Evolutionary conservation across 2,329 filamentous ascomycete species (phyloP), one percentile per base, ranked within the genome.

Genomic region (Teratosphaeria nubilosa): DNA sequence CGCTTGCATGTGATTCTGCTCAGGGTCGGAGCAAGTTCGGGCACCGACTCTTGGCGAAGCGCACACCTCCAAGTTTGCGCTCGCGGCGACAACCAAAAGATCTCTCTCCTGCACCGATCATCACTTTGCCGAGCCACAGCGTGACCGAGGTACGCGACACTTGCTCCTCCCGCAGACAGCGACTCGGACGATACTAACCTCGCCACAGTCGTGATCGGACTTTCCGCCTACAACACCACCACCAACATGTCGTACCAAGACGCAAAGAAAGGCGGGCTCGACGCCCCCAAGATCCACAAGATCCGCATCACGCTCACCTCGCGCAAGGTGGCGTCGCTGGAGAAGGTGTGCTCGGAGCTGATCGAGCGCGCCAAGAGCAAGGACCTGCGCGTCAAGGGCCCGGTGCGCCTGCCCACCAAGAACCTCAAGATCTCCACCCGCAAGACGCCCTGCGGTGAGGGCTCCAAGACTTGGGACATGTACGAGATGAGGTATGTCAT

Each of bases 401-500:
- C 92, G 76, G 92, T 97, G 79, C 91, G 92, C 75, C 88, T 96
- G 73, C 91, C 94, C 72, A 96, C 91, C 82, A 96, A 96, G 87
- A 90, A 85, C 77, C 85, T 97, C 74, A 90, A 94, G 84, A 86
- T 96, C 83, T 90, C 89, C 77, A 96, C 94, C 83, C 88, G 94
- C 75, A 99, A 99, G 88, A 97, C 94, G 67, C 94, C 94, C 77
- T 94, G 89, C 81, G 94, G 94, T 88, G 94, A 99, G 86, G 94
- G 94, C 82, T 95, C 88, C 80, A 99, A 99, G 90, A 99, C 94
- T 75, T 99, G 94, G 94, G 94, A 97, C 78, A 86, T 84, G 78
- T 99, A 83, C 80, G 92, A 99, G 87, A 95, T 99, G 91, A 88
- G 92, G 82, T 71, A 57, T 63, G 68, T 16, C 16, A 2, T 16